Percentiles rank a stretch among this genome's conserved stretches.
Conservation (phyloP, 2,329 filamentous ascomycete genomes). For the Fusarium sp. region DNA sequence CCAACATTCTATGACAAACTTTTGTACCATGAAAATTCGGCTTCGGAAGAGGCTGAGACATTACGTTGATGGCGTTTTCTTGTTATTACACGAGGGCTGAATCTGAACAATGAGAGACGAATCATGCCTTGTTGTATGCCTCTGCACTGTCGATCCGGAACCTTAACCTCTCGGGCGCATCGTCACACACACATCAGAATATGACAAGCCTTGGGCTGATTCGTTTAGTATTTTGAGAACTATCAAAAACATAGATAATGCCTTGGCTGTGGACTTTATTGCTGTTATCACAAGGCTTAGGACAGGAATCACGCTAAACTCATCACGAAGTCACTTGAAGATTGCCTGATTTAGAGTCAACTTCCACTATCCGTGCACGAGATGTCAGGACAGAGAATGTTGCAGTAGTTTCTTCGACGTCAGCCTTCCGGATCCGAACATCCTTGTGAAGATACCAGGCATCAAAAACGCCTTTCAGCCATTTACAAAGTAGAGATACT, state of each 20-base stretch:
- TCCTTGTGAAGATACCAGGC: not conserved
- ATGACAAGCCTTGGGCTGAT: not conserved
- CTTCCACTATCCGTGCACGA: no score
- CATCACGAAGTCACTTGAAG: not conserved
- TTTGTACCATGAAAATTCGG: slow-evolving; percentile 19
- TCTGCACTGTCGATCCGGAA: slow-evolving; percentile 20
- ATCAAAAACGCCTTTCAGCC: not conserved
- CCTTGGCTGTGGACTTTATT: not conserved
- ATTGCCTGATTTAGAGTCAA: not conserved
- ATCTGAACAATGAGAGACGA: not conserved
- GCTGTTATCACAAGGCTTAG: not conserved
- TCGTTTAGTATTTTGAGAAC: not conserved
- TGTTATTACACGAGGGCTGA: not conserved
- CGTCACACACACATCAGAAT: not conserved
- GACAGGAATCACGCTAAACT: not conserved
- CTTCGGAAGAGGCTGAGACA: slow-evolving; percentile 12
- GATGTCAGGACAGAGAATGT: not conserved
- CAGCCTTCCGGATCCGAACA: not conserved
- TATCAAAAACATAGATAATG: not conserved
- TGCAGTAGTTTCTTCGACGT: not conserved
- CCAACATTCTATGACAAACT: not conserved
- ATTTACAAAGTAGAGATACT: not conserved
- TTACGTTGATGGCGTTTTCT: not conserved
- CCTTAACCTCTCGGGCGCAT: not conserved
- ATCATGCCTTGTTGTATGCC: slow-evolving; percentile 10